Conservation (phyloP, 2,329 filamentous ascomycete species). For the Colletotrichum abscissum region DNA sequence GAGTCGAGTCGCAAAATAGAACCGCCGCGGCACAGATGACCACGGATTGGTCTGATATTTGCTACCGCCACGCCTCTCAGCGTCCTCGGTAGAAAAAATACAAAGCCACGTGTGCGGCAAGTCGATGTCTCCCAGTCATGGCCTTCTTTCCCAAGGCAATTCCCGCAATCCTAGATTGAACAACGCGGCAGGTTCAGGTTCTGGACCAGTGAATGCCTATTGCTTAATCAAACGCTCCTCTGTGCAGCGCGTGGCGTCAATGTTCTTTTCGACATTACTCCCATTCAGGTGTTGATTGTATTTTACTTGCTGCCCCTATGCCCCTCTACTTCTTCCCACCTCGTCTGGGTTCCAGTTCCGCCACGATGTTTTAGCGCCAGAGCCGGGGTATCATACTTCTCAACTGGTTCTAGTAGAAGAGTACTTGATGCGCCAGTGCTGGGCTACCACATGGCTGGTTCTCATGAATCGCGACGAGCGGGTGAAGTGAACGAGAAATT, state of each 20-base stretch:
- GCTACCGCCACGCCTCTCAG: not conserved
- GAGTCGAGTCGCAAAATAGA: constrained; percentile 10
- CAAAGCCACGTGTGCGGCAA: constrained; percentile 18
- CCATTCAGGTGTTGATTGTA: not conserved
- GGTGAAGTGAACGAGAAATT: not conserved
- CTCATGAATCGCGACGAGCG: not conserved
- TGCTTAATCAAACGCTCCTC: not conserved
- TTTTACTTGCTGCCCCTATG: not conserved
- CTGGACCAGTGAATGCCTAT: not conserved
- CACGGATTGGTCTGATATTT: not conserved
- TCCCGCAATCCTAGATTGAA: not conserved
- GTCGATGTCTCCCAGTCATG: not conserved
- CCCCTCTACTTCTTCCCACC: not conserved
- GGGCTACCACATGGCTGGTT: not conserved
- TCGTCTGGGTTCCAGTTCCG: not conserved
- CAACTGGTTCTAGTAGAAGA: not conserved
- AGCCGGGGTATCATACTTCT: not conserved
- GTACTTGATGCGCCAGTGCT: not conserved
- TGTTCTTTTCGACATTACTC: not conserved
- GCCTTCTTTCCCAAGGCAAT: not conserved
- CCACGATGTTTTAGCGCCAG: not conserved
- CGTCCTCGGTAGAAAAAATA: constrained; percentile 12
- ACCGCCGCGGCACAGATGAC: not conserved
- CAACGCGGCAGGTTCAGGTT: not conserved
- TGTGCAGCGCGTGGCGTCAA: not conserved